phyloP scores from a whole-genome alignment of 2,329 filamentous ascomycete genomes.

The Biscogniauxia mediterranea region DNA sequence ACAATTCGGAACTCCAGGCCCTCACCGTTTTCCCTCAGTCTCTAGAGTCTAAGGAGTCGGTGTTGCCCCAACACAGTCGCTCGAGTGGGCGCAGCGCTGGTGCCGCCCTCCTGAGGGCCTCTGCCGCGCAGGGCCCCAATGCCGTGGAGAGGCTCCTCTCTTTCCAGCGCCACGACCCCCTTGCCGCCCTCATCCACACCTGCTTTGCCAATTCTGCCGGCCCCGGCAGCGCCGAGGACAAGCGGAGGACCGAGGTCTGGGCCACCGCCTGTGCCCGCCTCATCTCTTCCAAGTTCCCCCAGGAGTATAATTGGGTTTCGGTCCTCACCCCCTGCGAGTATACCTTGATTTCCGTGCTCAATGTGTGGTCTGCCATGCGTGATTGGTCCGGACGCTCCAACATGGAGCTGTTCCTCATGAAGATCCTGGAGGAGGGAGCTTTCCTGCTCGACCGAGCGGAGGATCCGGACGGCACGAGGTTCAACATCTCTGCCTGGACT shows the following conservation, averaged over 20 bases:
- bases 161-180: constrained; percentile 83
- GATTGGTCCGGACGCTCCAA: constrained; percentile 88
- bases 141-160: constrained; percentile 82
- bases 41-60: constrained; percentile 78
- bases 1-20: constrained; percentile 71
- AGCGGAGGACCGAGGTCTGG: constrained; percentile 80
- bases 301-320: constrained; percentile 8
- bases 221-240: constrained; percentile 77
- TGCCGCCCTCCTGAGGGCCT: constrained; percentile 46
- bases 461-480: constrained; percentile 69
- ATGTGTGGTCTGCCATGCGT: constrained; percentile 81
- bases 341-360: constrained; percentile 79
- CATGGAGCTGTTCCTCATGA: constrained; percentile 93
- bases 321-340: constrained; percentile 61
- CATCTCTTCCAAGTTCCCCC: constrained; percentile 67
- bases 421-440: constrained; percentile 86
- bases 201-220: constrained; percentile 85
- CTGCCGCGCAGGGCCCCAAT: constrained; percentile 48
- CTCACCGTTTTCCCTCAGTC: constrained; percentile 77
- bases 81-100: constrained; percentile 46
- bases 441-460: constrained; percentile 86
- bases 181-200: constrained; percentile 82
- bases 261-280: constrained; percentile 81
- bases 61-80: constrained; percentile 67
- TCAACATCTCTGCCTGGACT: constrained; percentile 70